Base-by-base conservation (phyloP, 2,329 filamentous ascomycete species). In the Talaromyces piceae region DNA sequence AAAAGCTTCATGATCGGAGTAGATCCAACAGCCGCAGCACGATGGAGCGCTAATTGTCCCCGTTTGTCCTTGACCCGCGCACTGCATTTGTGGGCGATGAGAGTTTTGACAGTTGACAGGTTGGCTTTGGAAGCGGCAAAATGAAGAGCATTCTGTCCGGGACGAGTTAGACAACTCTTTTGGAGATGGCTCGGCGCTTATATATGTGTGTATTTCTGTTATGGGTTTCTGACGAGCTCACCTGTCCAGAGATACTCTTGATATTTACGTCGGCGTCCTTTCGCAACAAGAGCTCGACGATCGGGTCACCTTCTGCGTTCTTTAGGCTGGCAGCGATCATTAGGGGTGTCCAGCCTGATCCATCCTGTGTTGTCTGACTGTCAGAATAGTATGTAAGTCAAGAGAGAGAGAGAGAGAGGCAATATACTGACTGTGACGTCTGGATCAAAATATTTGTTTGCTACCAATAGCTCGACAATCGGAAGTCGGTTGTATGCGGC, bases 51-150 rank as follows among this genome's bases (percentile, higher is more conserved):
- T 52, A 96, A 82, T 65, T 96, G 91, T n/a, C 88, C 88, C 26
- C 90, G 81, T 62, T 82, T 87, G 66, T 98, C 93, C 57, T 88
- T 88, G 2, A 91, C 78, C 23, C 91, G 77, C 1, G 90, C 81
- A 4, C 85, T 89, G 11, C 89, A 91, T 52, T 87, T 86, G 59
- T 83, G 77, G 16, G 79, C 77, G 33, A 98, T 72, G n/a, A 98
- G 79, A 52, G 82, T 82, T 45, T 84, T 84, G 23, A 89, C 89
- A 5, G 87, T 77, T 57, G 94, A 88, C 41, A 96, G 74, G 64
- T 95, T 91, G 61, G 82, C 82, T 70, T 98, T 98, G 27, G 90
- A 95, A 12, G 88, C 86, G 45, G 90, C 83, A 65, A 97, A 95
- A 69, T 97, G 91, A 18, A 98, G 79, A 8, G 86, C 88, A 20